phyloP scores from a whole-genome alignment of 2,329 filamentous ascomycete species.

The Aspergillus hiratsukae region DNA sequence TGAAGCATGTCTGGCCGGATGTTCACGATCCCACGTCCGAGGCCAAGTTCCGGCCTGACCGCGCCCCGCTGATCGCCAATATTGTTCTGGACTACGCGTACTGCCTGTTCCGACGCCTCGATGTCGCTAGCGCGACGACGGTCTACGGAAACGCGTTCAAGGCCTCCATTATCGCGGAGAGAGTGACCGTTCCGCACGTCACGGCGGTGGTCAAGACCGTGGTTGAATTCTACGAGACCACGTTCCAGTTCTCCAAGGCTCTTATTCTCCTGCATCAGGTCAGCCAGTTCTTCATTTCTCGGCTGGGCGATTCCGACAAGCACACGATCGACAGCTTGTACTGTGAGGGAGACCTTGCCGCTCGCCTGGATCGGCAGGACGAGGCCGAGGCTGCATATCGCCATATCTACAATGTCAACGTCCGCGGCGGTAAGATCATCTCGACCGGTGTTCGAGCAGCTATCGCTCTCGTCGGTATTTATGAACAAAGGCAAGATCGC shows the following conservation, averaged over 20 bases:
- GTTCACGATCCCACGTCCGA: constrained; percentile 27
- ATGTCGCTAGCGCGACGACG: constrained; percentile 24
- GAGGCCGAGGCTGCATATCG: constrained; percentile 42
- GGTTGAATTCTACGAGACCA: constrained; percentile 35
- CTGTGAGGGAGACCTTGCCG: constrained; percentile 43
- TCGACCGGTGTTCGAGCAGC: constrained; percentile 46
- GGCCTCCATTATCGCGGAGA: constrained; percentile 27
- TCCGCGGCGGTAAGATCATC: constrained; percentile 26
- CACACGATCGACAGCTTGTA: constrained; percentile 47
- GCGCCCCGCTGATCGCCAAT: constrained; percentile 30
- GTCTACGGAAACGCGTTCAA: constrained; percentile 34
- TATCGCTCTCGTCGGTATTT: constrained; percentile 42
- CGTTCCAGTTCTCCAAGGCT: constrained; percentile 33
- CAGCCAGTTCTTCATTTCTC: constrained; percentile 28
- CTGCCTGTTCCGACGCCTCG: constrained; percentile 30
- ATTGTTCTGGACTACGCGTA: constrained; percentile 30
- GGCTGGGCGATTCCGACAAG: constrained; percentile 36
- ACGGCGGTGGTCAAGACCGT: constrained; percentile 31
- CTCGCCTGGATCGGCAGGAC: constrained; percentile 35
- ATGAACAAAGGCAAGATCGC: constrained; percentile 44
- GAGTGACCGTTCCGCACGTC: constrained; percentile 28
- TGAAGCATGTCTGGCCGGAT: constrained; percentile 31
- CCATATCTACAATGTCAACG: constrained; percentile 39
- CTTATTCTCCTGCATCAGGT: constrained; percentile 27
- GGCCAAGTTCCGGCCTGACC: constrained; percentile 25